These are phyloP conservation scores for Escovopsis weberi DNA, from an alignment of 2,329 filamentous ascomycete genomes.

Conservation along the genomic window DNA sequence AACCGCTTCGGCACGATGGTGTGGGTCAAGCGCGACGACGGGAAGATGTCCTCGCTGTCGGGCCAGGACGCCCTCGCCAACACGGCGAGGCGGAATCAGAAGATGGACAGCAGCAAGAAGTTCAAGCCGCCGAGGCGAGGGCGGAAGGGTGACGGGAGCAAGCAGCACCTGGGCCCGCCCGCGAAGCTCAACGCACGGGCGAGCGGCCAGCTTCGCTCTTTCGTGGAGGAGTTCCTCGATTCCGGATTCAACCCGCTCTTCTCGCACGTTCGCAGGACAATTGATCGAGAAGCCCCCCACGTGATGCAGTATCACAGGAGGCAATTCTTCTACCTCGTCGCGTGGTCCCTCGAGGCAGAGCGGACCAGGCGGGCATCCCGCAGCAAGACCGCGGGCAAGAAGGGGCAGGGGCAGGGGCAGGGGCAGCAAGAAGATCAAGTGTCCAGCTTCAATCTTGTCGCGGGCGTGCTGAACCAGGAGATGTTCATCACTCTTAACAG, in stretches of 20 bases:
- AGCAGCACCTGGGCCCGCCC: constrained; percentile 62
- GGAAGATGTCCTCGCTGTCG: constrained; percentile 72
- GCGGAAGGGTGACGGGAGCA: constrained; percentile 45
- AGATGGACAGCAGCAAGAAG: constrained; percentile 83
- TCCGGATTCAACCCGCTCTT: constrained; percentile 91
- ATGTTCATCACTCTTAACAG: constrained; percentile 83
- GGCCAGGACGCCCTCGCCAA: constrained; percentile 75
- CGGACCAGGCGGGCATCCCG: constrained; percentile 47
- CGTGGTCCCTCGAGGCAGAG: constrained; percentile 87
- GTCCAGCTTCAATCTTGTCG: constrained; percentile 74
- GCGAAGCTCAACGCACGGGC: constrained; percentile 57
- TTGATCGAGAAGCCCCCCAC: constrained; percentile 79
- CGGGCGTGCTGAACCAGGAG: constrained; percentile 82
- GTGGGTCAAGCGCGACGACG: constrained; percentile 80
- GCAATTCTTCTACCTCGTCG: constrained; percentile 84
- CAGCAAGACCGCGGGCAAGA: constrained; percentile 35
- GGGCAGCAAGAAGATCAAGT: constrained; percentile 16
- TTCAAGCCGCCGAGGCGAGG: constrained; percentile 66
- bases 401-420: constrained; percentile 30
- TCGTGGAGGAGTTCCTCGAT: constrained; percentile 88
- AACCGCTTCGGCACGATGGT: constrained; percentile 95
- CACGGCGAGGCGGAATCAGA: constrained; percentile 57
- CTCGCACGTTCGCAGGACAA: constrained; percentile 68
- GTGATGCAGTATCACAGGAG: constrained; percentile 61
- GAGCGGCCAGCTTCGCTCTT: constrained; percentile 61